phyloP scores from a whole-genome alignment of 192 early-diverging fungal species.

The Diversispora eburnea region DNA sequence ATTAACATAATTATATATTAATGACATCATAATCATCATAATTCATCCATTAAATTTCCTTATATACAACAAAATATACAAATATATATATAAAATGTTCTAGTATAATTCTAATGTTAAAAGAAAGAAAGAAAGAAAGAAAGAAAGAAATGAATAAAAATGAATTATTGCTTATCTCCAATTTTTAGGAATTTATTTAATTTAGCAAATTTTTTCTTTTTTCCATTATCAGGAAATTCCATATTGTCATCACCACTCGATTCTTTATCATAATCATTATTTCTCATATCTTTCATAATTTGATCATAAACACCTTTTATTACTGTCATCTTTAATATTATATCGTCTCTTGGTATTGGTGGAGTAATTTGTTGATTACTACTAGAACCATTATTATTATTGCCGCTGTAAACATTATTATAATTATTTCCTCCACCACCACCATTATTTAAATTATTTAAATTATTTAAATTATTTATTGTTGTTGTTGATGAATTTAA shows the following conservation, averaged over 20 bases:
- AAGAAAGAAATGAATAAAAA: background rate
- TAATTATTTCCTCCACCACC: no score
- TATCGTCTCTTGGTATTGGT: slow-evolving; percentile 31
- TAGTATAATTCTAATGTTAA: background rate
- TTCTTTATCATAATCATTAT: slow-evolving; percentile 19
- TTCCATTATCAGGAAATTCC: slow-evolving; percentile 21
- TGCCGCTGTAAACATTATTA: no score
- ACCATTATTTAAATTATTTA: no score
- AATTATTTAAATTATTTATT: no score
- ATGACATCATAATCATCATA: no score
- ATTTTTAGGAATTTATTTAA: slow-evolving; percentile 26
- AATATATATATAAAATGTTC: no score
- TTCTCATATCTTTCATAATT: slow-evolving; percentile 37
- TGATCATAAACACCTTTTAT: slow-evolving; percentile 46
- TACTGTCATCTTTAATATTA: slow-evolving; percentile 41
- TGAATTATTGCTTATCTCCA: slow-evolving; percentile 13
- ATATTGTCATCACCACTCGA: slow-evolving; percentile 17
- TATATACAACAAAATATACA: no score
- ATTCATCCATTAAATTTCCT: no score
- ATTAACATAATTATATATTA: no score
- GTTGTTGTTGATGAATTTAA: slow-evolving; percentile 2
- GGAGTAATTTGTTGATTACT: background rate
- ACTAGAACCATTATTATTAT: no score
- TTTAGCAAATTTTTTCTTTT: slow-evolving; percentile 27
- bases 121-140: background rate